Base-by-base conservation (phyloP, 345 rosid genomes). In the Iberis pinnata region DNA sequence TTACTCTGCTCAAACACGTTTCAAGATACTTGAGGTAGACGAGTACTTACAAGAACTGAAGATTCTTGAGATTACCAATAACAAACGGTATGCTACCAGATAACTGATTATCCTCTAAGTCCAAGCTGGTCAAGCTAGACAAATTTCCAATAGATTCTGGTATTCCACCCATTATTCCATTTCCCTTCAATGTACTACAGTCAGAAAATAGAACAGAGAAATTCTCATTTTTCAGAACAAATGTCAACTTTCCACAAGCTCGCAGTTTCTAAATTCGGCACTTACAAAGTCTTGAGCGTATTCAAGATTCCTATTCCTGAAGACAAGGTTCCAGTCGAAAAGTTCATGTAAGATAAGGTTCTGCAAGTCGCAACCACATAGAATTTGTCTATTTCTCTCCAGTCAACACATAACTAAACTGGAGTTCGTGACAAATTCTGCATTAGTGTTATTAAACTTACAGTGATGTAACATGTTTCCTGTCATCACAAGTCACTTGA, bases 121-220 rank as follows among this genome's bases (percentile, higher is more conserved):
- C 97, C 76, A 93, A 78, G 65, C 78, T 80, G 31, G 80, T 83
- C 70, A 93, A 80, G 68, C 81, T 83, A 9, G 92, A 65, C 61
- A 93, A 63, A 67, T 88, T 86, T 35, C 97, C 99, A 51, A 86
- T 74, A 47, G 81, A 97, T 40, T 71, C 58, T n/a, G 99, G 97
- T 72, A 93, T 86, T 61, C 33, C 78, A 57, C 99, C 99, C 18
- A 63, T 73, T 60, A 93, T 78, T 61, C 89, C 94, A 83, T 75
- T 88, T 61, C 94, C 99, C 61, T 76, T 90, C 78, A 88, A 53
- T n/a, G 81, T 83, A 56, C 99, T 93, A 80, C 69, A 58, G 38
- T 44, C 63, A 17, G 20, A 63, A 45, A 61, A 5, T 53, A 39
- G 19, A 17, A 52, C 20, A 20, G 19, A 19, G 14, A 56, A 37